Evolutionary conservation across 2,329 filamentous ascomycete genomes (phyloP), one percentile per base, ranked within the genome.

Genomic region (Neopestalotiopsis sp.): DNA sequence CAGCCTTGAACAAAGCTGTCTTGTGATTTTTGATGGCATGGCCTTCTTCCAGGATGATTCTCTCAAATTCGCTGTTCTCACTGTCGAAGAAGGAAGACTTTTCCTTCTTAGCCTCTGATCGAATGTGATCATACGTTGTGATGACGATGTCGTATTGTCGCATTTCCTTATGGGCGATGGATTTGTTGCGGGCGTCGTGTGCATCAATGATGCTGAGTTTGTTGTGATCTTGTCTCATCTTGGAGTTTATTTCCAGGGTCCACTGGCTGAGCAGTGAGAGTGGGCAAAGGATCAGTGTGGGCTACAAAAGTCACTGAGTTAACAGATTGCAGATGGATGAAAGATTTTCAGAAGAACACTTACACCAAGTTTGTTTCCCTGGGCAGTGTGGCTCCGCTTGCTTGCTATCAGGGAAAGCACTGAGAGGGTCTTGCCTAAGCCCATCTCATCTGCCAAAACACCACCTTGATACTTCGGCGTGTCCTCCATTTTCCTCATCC

Each of bases 391-490:
- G n/a, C 45, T 17, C 9, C n/a, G 45, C n/a, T 20, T 17, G 45
- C 17, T 17, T 3, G 45, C n/a, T 73, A 97, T 92, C 58, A 97
- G 85, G 4, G 94, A 89, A 28, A 98, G 84, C 4, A 93, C 91
- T 70, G 95, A 94, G 30, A 97, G 91, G 0, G 93, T 95, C 80
- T 96, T 95, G 7, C 93, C 93, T 12, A 95, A 83, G 7, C 93
- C 93, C 93, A 95, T 96, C 71, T 94, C 92, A 74, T 94, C 92
- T 1, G 91, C 92, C 30, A 95, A 83, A 67, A 95, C 94, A 28
- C 92, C 66, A 6, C 66, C 66, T 7, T 52, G 61, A 75, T 92
- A 94, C 66, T 90, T 89, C 2, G 83, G 85, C 9, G 92, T 90
- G 68, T 88, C 85, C 78, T 95, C 93, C 84, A 91, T 92, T 6